phyloP scores from a whole-genome alignment of 2,329 filamentous ascomycete species.

The Cytospora schulzeri region DNA sequence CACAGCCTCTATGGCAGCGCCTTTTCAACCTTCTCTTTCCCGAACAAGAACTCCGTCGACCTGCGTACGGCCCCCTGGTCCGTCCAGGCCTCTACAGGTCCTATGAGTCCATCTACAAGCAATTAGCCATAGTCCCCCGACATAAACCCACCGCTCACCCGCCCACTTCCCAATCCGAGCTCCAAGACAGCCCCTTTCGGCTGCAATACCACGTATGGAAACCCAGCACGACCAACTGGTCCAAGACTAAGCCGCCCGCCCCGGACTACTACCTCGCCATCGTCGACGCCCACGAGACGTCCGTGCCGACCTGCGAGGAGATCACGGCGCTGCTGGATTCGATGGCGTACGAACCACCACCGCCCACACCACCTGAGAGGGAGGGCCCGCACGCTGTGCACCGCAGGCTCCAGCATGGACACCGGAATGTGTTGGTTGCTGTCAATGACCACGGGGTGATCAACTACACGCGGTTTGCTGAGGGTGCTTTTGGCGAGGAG shows the following conservation, averaged over 20 bases:
- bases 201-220: conserved; percentile 86
- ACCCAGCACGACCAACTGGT: conserved; percentile 63
- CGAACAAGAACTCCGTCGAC: conserved; percentile 32
- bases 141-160: conserved; percentile 56
- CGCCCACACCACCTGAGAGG: conserved; percentile 49
- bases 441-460: conserved; percentile 88
- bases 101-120: conserved; percentile 72
- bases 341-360: conserved; percentile 68
- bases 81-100: conserved; percentile 66
- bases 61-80: conserved; percentile 59
- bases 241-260: conserved; percentile 72
- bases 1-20: conserved; percentile 52
- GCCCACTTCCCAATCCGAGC: conserved; percentile 34
- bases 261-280: conserved; percentile 83
- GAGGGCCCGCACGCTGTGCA: conserved; percentile 62
- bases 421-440: conserved; percentile 80
- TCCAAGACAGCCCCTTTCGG: conserved; percentile 60
- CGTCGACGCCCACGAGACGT: conserved; percentile 71
- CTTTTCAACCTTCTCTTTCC: conserved; percentile 51
- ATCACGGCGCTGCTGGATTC: conserved; percentile 71
- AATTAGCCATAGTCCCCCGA: conserved; percentile 72
- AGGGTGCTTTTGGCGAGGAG: conserved; percentile 79
- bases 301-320: conserved; percentile 73
- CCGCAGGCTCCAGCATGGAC: conserved; percentile 79
- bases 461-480: conserved; percentile 81